Conservation (phyloP, 192 early-diverging fungal species). For the Cladochytrium replicatum region DNA sequence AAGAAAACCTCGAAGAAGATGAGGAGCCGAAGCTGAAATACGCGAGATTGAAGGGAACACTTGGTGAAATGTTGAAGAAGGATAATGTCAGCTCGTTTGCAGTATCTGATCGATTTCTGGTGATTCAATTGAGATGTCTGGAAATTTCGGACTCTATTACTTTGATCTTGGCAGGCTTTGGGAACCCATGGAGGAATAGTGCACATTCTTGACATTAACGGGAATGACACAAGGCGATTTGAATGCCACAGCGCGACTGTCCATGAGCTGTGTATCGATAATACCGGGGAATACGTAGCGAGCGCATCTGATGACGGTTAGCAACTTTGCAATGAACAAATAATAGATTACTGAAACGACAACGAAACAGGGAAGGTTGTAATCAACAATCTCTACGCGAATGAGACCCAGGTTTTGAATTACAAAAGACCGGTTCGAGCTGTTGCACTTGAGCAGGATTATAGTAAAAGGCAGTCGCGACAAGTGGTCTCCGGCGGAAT, state of each 20-base stretch:
- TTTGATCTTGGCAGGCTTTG: slow-evolving; percentile 53
- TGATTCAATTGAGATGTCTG: too few relatives aligned
- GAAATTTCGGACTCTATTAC: too few relatives aligned
- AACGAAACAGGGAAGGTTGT: slow-evolving; percentile 62
- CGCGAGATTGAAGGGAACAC: slow-evolving; percentile 65
- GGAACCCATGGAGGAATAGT: slow-evolving; percentile 89
- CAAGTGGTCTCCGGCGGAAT: slow-evolving; percentile 87
- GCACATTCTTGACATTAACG: slow-evolving; percentile 83
- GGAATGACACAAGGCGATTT: slow-evolving; percentile 81
- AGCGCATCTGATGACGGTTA: slow-evolving; percentile 88
- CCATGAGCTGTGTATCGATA: slow-evolving; percentile 78
- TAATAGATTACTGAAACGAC: not conserved
- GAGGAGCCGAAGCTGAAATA: slow-evolving; percentile 91
- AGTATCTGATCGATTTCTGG: slow-evolving; percentile 79
- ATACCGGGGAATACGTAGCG: slow-evolving; percentile 77
- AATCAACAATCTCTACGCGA: slow-evolving; percentile 70
- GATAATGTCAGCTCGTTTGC: slow-evolving; percentile 74
- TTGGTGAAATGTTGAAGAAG: slow-evolving; percentile 67
- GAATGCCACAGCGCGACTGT: slow-evolving; percentile 76
- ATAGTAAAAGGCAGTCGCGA: slow-evolving; percentile 57
- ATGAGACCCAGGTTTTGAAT: slow-evolving; percentile 59
- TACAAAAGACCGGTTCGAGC: slow-evolving; percentile 83
- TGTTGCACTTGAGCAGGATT: slow-evolving; percentile 84
- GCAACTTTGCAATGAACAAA: too few relatives aligned
- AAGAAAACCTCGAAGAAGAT: slow-evolving; percentile 63